Conservation (phyloP, 352 stramenopile species). For the Labyrinthula sp. region DNA sequence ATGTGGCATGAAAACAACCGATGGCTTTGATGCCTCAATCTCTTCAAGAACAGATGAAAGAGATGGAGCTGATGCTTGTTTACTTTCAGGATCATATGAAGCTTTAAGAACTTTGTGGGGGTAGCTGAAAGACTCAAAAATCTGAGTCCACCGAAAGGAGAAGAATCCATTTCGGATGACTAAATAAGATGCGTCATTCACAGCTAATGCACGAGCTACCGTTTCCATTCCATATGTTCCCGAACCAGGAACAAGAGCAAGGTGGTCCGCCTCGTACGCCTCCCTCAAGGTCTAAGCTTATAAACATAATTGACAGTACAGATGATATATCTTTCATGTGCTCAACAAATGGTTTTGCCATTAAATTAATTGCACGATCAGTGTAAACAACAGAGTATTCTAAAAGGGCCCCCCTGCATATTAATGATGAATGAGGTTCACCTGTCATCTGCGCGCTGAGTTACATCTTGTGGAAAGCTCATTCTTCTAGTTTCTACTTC, state of each 20-base stretch:
- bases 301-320: too few relatives aligned
- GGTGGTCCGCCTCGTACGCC: slow-evolving; percentile 49
- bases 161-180: slow-evolving; percentile 56
- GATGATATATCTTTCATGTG: slow-evolving; percentile 49
- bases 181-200: slow-evolving; percentile 41
- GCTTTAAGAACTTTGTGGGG: slow-evolving; percentile 43
- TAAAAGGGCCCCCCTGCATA: slow-evolving; percentile 24
- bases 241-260: slow-evolving; percentile 46
- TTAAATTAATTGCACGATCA: slow-evolving; percentile 50
- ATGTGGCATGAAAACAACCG: slow-evolving; percentile 45
- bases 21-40: slow-evolving; percentile 42
- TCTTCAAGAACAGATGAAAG: slow-evolving; percentile 44
- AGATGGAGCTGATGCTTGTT: slow-evolving; percentile 36
- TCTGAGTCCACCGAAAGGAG: slow-evolving; percentile 50
- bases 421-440: too few relatives aligned
- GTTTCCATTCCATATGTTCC: slow-evolving; percentile 51
- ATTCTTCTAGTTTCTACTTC: too few relatives aligned
- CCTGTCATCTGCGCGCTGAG: too few relatives aligned
- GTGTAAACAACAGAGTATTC: slow-evolving; percentile 46
- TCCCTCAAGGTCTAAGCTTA: slow-evolving; percentile 44
- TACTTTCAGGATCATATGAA: slow-evolving; percentile 18
- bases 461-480: too few relatives aligned
- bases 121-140: slow-evolving; percentile 43
- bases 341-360: slow-evolving; percentile 49
- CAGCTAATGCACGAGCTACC: slow-evolving; percentile 48